These are phyloP conservation scores for Coniella vitis DNA, from an alignment of 2,329 filamentous ascomycete species.

Conservation along the genomic window DNA sequence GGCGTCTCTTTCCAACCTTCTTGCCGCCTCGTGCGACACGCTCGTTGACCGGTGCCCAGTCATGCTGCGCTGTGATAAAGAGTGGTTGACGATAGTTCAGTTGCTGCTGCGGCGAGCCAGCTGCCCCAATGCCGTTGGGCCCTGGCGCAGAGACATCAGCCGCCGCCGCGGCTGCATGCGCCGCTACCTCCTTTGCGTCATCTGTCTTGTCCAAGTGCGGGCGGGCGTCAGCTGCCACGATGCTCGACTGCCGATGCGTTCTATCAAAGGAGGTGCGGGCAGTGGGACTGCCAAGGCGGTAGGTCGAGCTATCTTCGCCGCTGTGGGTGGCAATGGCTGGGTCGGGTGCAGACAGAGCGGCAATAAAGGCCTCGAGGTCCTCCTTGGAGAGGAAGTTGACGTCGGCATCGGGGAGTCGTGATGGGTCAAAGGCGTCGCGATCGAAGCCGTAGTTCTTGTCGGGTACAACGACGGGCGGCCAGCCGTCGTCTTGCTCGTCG, in stretches of 20 bases:
- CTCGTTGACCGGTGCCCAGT: slow-evolving; percentile 87
- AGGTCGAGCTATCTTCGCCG: slow-evolving; percentile 39
- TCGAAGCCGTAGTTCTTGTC: slow-evolving; percentile 49
- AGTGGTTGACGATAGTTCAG: slow-evolving; percentile 23
- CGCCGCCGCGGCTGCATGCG: slow-evolving; percentile 32
- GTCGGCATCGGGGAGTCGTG: slow-evolving; percentile 69
- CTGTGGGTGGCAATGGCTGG: slow-evolving; percentile 50
- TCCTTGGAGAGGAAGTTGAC: slow-evolving; percentile 67
- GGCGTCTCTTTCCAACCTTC: slow-evolving; percentile 26
- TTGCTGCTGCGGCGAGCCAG: neutral
- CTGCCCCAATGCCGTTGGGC: slow-evolving; percentile 15
- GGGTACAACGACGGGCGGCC: slow-evolving; percentile 20
- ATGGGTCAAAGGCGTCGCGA: slow-evolving; percentile 59
- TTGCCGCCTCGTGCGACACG: slow-evolving; percentile 37
- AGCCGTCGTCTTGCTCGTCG: slow-evolving; percentile 9
- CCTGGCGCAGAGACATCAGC: slow-evolving; percentile 25
- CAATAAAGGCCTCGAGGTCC: slow-evolving; percentile 72
- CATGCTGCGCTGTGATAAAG: slow-evolving; percentile 86
- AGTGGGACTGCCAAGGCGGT: slow-evolving; percentile 35
- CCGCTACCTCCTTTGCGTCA: slow-evolving; percentile 27
- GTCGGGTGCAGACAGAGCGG: slow-evolving; percentile 76
- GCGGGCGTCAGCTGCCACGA: slow-evolving; percentile 19
- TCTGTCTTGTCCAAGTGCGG: slow-evolving; percentile 21
- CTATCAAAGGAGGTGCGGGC: slow-evolving; percentile 31
- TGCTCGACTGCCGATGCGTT: slow-evolving; percentile 34